Percentiles rank a stretch among this genome's conserved stretches.
These are phyloP conservation scores for Iris pallida DNA, from an alignment of 116 monocot species.

Conservation along the genomic window DNA sequence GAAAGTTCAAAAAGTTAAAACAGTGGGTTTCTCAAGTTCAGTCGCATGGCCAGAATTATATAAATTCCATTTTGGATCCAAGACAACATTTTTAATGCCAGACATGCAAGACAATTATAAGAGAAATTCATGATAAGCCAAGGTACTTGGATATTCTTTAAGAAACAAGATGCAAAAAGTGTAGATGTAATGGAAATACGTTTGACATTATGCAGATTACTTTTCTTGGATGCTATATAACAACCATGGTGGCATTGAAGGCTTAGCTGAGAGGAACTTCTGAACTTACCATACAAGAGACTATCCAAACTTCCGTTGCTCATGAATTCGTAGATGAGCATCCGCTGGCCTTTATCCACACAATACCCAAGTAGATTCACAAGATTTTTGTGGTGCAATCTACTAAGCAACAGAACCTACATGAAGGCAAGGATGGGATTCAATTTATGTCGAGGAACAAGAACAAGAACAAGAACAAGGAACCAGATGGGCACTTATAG, in stretches of 20 bases:
- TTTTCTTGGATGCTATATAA: too few relatives aligned
- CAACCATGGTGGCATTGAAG: background rate
- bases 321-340: slow-evolving; percentile 96
- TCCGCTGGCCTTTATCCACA: slow-evolving; percentile 78
- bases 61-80: too few relatives aligned
- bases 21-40: too few relatives aligned
- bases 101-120: too few relatives aligned
- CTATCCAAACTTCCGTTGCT: slow-evolving; percentile 89
- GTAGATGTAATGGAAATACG: too few relatives aligned
- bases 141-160: background rate
- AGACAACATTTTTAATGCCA: too few relatives aligned
- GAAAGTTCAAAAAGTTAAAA: too few relatives aligned
- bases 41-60: too few relatives aligned
- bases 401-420: slow-evolving; percentile 77
- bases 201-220: too few relatives aligned
- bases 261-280: background rate
- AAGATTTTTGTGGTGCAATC: slow-evolving; percentile 94
- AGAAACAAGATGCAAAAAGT: background rate
- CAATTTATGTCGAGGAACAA: too few relatives aligned
- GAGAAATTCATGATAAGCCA: background rate
- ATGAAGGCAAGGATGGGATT: background rate
- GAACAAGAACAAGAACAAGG: background rate
- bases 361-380: slow-evolving; percentile 96
- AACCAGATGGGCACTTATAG: background rate
- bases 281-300: slow-evolving; percentile 67